A percentile compares a stretch with the other conserved stretches of the same genome.
phyloP scores from a whole-genome alignment of 352 stramenopile genomes.

The Blastocystis sp. region DNA sequence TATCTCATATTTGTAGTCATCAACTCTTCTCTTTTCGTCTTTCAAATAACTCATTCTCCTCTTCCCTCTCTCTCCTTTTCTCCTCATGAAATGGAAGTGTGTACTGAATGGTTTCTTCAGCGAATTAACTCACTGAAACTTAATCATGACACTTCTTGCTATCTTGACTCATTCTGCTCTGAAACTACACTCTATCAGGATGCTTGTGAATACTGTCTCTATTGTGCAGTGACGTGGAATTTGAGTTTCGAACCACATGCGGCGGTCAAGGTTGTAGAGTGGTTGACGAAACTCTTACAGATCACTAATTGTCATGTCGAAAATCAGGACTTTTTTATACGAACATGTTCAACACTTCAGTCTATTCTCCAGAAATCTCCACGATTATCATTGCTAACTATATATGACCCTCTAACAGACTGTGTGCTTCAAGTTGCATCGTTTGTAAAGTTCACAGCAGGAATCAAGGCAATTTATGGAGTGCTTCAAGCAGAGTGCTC shows the following conservation, averaged over 20 bases:
- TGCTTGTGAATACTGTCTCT: neutral
- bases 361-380: neutral
- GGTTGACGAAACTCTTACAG: neutral
- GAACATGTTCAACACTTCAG: neutral
- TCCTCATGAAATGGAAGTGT: too few relatives aligned
- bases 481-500: neutral
- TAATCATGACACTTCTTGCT: neutral
- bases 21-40: too few relatives aligned
- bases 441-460: neutral
- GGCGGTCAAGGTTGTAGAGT: neutral
- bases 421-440: neutral
- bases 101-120: too few relatives aligned
- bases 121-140: too few relatives aligned
- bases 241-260: neutral
- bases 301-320: neutral
- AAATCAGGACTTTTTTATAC: neutral
- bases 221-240: neutral
- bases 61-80: too few relatives aligned
- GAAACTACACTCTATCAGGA: neutral
- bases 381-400: neutral
- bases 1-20: too few relatives aligned
- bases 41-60: too few relatives aligned
- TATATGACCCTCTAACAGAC: neutral
- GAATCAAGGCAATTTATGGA: neutral
- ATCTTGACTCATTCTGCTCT: neutral